These are phyloP conservation scores for Fraxinus xanthoxyloides DNA, from an alignment of 305 asterid genomes.

Conservation along the genomic window DNA sequence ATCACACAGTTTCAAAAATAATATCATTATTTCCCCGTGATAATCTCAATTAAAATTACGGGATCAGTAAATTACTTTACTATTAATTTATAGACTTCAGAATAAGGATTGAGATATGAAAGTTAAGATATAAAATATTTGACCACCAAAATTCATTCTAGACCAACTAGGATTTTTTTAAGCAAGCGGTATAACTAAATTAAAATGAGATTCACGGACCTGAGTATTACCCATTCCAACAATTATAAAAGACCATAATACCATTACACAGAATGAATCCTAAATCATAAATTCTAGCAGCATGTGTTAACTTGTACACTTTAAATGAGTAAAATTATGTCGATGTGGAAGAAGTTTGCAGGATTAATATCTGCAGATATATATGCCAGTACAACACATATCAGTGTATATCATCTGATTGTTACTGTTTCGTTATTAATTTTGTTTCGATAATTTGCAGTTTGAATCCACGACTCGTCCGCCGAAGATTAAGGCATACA, in stretches of 20 bases:
- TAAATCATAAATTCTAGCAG: not conserved
- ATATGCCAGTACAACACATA: not conserved
- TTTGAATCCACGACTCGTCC: constrained; percentile 77
- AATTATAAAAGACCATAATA: not conserved
- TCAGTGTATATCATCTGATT: not conserved
- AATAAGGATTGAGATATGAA: not conserved
- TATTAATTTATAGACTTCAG: not conserved
- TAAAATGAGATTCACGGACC: not conserved
- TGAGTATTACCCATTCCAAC: not conserved
- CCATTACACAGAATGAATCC: not conserved
- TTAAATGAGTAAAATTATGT: not conserved
- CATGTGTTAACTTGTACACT: too few species aligned
- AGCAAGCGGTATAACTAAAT: not conserved
- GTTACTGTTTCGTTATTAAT: not conserved
- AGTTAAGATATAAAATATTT: too few species aligned
- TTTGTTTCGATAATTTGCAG: constrained; percentile 40
- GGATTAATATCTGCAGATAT: not conserved
- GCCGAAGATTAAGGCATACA: constrained; percentile 78
- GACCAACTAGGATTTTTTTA: not conserved
- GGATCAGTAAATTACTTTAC: not conserved
- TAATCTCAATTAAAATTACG: not conserved
- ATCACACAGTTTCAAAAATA: not conserved
- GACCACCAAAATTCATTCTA: too few species aligned
- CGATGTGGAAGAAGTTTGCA: not conserved
- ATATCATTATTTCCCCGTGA: not conserved